These are phyloP conservation scores for Durio zibethinus DNA, from an alignment of 345 rosid genomes.

Conservation along the genomic window DNA sequence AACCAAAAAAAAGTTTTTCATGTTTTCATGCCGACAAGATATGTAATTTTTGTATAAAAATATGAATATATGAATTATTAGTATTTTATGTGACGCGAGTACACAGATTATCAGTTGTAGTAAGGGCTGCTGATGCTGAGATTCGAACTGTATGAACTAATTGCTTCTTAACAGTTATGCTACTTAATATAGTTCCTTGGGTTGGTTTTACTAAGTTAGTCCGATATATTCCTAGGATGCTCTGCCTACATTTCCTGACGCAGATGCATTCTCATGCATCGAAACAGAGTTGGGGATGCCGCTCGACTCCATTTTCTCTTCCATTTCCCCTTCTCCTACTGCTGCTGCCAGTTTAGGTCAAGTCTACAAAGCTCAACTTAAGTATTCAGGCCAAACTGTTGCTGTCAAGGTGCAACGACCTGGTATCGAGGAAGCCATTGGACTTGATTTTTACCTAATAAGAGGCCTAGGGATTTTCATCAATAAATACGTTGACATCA, in stretches of 20 bases:
- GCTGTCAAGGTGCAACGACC: slow-evolving; percentile 98
- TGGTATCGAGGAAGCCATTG: slow-evolving; percentile 83
- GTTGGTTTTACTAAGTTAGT: background rate
- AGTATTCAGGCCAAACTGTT: slow-evolving; percentile 67
- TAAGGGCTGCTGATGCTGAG: too few relatives aligned
- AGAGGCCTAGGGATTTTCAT: slow-evolving; percentile 75
- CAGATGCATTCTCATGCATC: slow-evolving; percentile 82
- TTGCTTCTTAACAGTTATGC: background rate
- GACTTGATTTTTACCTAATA: slow-evolving; percentile 81
- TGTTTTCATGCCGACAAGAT: too few relatives aligned
- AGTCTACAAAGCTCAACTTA: slow-evolving; percentile 91
- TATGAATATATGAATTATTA: too few relatives aligned
- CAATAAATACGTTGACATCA: slow-evolving; percentile 70
- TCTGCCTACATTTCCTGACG: slow-evolving; percentile 94
- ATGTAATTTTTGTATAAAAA: too few relatives aligned
- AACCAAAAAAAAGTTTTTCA: too few relatives aligned
- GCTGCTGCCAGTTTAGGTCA: slow-evolving; percentile 98
- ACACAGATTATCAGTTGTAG: too few relatives aligned
- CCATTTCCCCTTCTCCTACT: slow-evolving; percentile 77
- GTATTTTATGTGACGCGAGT: too few relatives aligned
- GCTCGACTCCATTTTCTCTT: slow-evolving; percentile 65
- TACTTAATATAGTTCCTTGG: background rate
- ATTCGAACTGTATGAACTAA: too few relatives aligned
- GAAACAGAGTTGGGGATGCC: slow-evolving; percentile 77
- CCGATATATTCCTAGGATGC: slow-evolving; percentile 57